phyloP scores from a whole-genome alignment of 306 rosid species.

The Biancaea sappan region DNA sequence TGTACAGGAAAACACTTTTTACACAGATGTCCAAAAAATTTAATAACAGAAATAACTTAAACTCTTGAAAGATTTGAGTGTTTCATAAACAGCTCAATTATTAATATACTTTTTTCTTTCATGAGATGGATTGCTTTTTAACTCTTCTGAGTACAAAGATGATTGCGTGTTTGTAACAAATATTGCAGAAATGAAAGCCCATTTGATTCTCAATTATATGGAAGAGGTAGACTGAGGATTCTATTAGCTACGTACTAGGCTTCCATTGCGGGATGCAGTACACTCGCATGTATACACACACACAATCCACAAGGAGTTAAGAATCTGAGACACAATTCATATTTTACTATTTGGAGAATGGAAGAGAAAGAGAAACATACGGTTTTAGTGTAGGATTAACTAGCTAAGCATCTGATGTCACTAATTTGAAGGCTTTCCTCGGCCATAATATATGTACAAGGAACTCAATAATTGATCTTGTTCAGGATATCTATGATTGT shows the following conservation, averaged over 20 bases:
- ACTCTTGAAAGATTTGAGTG: no score
- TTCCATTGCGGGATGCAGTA: neutral
- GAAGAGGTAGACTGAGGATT: conserved; percentile 26
- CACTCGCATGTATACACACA: neutral
- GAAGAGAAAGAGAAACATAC: conserved; percentile 16
- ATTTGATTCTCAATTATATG: conserved; percentile 27
- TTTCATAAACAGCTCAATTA: no score
- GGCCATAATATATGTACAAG: neutral
- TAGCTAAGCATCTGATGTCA: conserved; percentile 7
- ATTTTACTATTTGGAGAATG: neutral
- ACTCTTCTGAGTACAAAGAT: no score
- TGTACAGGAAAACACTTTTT: no score
- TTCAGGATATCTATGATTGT: neutral
- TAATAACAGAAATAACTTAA: no score
- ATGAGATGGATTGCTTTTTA: neutral
- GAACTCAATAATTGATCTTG: conserved; percentile 16
- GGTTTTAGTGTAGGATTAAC: conserved; percentile 14
- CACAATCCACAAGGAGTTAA: neutral
- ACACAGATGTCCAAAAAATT: no score
- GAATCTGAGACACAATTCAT: neutral
- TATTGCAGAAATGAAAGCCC: conserved; percentile 5
- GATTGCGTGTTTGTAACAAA: conserved; percentile 14
- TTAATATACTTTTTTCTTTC: conserved; percentile 11
- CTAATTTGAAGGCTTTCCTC: conserved; percentile 16
- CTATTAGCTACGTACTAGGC: conserved; percentile 1